Conservation (phyloP, 139 green algal species). For the Closterium sp. region DNA sequence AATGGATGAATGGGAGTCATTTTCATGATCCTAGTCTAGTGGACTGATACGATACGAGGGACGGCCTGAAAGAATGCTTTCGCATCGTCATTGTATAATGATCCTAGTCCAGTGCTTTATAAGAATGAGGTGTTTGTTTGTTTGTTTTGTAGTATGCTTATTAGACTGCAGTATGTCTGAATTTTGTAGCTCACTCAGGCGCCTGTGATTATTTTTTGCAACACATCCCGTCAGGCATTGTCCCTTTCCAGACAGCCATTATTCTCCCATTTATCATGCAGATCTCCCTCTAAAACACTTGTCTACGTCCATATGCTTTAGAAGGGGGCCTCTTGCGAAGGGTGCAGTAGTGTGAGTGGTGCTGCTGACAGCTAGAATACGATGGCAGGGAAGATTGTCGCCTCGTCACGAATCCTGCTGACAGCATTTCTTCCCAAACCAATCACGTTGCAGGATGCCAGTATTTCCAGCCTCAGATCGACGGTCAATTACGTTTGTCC, state of each 20-base stretch:
- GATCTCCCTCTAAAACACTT: no score
- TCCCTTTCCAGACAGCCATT: no score
- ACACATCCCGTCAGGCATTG: no score
- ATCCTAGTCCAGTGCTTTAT: neutral
- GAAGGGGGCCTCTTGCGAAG: neutral
- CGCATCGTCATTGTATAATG: neutral
- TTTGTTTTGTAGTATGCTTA: no score
- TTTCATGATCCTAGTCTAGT: neutral
- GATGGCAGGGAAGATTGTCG: neutral
- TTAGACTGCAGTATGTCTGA: no score
- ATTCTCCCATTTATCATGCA: no score
- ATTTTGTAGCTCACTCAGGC: neutral
- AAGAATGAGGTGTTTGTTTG: no score
- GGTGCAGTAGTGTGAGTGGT: neutral
- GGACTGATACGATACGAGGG: neutral
- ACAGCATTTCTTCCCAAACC: neutral
- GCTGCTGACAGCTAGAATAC: neutral
- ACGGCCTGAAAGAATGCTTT: neutral
- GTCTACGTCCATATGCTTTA: no score
- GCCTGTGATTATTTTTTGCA: no score
- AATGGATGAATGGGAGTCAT: neutral
- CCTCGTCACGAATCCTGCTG: neutral
- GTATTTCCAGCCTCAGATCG: neutral
- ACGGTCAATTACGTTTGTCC: neutral
- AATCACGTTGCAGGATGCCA: neutral